Evolutionary conservation across 345 rosid species (phyloP).

Genomic region (Populus euphratica): DNA sequence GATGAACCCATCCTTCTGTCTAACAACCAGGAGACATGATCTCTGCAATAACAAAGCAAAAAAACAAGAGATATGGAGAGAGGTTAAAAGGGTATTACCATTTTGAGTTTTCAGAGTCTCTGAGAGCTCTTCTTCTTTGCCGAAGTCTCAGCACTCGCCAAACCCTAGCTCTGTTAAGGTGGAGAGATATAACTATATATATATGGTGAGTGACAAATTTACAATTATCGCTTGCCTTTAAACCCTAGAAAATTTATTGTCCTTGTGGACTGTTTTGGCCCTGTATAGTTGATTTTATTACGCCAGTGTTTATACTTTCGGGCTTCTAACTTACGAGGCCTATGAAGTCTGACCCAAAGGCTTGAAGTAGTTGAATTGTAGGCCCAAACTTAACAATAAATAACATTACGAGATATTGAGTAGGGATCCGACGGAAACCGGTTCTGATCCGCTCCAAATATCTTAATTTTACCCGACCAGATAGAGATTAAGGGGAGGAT

Average conservation of each 20-base stretch:
- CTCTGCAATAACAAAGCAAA: not conserved
- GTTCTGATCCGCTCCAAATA: too few species aligned
- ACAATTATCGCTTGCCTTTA: not conserved
- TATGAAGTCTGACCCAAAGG: not conserved
- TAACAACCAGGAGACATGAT: not conserved
- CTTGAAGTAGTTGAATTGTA: not conserved
- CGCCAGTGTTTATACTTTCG: not conserved
- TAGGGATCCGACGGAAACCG: too few species aligned
- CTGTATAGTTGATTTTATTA: not conserved
- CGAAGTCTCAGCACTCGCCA: not conserved
- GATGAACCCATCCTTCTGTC: not conserved
- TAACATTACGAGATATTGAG: too few species aligned
- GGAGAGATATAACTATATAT: not conserved
- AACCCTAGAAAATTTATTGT: constrained; percentile 6
- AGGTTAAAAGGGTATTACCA: not conserved
- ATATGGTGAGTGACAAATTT: not conserved
- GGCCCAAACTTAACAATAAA: too few species aligned
- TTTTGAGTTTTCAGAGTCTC: not conserved
- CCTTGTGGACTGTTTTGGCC: not conserved
- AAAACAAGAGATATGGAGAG: too few species aligned
- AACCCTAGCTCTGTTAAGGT: not conserved
- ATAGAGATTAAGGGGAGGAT: too few species aligned
- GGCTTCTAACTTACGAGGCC: not conserved
- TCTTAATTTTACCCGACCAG: too few species aligned
- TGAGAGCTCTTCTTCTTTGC: not conserved